phyloP scores from a whole-genome alignment of 1,284 basidiomycete species.

The Filobasidium uniguttulatum region DNA sequence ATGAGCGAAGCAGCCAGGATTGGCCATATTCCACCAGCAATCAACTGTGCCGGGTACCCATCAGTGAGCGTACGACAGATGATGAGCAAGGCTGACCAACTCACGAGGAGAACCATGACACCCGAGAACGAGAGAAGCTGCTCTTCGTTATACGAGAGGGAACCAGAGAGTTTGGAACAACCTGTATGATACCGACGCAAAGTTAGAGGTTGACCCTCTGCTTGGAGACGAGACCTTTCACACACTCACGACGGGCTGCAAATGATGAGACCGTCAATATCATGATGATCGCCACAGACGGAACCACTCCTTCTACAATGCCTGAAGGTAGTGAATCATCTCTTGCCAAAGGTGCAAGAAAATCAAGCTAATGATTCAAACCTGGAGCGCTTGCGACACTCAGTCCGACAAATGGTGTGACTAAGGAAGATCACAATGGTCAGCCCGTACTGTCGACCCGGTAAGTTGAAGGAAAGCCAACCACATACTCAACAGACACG shows the following conservation, averaged over 20 bases:
- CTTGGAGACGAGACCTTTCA: not conserved
- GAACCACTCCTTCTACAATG: slow-evolving; percentile 51
- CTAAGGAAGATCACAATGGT: no score
- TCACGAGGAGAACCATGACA: slow-evolving; percentile 49
- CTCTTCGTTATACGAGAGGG: slow-evolving; percentile 49
- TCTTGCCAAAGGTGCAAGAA: slow-evolving; percentile 46
- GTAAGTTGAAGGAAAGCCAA: no score
- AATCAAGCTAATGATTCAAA: slow-evolving; percentile 52
- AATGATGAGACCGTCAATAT: slow-evolving; percentile 47
- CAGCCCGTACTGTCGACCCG: no score
- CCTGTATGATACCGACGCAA: no score
- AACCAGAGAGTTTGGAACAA: slow-evolving; percentile 42
- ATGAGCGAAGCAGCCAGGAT: slow-evolving; percentile 50
- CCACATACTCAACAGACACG: no score
- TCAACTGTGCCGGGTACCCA: slow-evolving; percentile 20
- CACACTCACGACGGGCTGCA: slow-evolving; percentile 46
- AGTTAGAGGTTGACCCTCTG: no score
- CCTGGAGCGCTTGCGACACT: slow-evolving; percentile 54
- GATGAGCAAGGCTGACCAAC: not conserved
- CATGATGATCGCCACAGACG: slow-evolving; percentile 48
- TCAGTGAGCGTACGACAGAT: not conserved
- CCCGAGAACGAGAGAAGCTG: slow-evolving; percentile 52
- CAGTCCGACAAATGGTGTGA: slow-evolving; percentile 54
- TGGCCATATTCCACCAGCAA: slow-evolving; percentile 48
- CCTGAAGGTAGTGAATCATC: slow-evolving; percentile 46